A percentile compares a stretch with the other conserved stretches of the same genome.
These are phyloP conservation scores for Pseudogymnoascus sp. DNA, from an alignment of 2,329 filamentous ascomycete genomes.

Conservation along the genomic window DNA sequence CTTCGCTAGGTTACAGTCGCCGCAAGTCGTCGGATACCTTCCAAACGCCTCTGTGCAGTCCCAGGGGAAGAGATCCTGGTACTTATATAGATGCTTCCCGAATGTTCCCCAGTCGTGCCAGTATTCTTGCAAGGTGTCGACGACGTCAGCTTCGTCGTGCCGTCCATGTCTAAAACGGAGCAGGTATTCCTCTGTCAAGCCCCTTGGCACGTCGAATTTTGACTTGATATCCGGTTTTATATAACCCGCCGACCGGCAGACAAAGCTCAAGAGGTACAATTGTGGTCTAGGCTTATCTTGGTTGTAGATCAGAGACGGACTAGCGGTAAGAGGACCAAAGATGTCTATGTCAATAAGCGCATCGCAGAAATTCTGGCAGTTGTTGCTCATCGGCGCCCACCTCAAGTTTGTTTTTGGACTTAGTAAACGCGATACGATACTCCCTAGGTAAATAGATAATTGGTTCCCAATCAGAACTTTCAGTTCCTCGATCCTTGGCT, in stretches of 20 bases:
- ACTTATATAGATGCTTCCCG: conserved; percentile 31
- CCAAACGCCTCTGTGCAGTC: conserved; percentile 41
- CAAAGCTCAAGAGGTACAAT: conserved; percentile 34
- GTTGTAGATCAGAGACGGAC: background rate
- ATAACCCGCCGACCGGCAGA: conserved; percentile 27
- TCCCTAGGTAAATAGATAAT: background rate
- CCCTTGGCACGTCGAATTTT: conserved; percentile 33
- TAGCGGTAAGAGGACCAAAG: conserved; percentile 28
- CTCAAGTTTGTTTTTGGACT: conserved; percentile 16
- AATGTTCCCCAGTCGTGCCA: conserved; percentile 41
- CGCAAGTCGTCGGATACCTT: conserved; percentile 32
- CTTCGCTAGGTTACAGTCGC: conserved; percentile 37
- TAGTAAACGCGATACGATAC: background rate
- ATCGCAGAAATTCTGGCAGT: conserved; percentile 35
- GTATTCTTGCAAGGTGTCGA: conserved; percentile 38
- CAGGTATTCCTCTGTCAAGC: conserved; percentile 38
- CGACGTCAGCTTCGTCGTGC: conserved; percentile 36
- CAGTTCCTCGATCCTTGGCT: background rate
- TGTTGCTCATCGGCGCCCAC: conserved; percentile 31
- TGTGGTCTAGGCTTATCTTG: background rate
- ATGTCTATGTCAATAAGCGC: conserved; percentile 21
- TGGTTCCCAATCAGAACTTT: background rate
- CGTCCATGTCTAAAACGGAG: conserved; percentile 33
- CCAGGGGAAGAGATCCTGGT: conserved; percentile 40
- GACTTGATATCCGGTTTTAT: conserved; percentile 20